Percentiles rank a stretch among this genome's conserved stretches.
These are phyloP conservation scores for Jaenimonas drosophilae DNA, from an alignment of 208 protist species.

Conservation along the genomic window DNA sequence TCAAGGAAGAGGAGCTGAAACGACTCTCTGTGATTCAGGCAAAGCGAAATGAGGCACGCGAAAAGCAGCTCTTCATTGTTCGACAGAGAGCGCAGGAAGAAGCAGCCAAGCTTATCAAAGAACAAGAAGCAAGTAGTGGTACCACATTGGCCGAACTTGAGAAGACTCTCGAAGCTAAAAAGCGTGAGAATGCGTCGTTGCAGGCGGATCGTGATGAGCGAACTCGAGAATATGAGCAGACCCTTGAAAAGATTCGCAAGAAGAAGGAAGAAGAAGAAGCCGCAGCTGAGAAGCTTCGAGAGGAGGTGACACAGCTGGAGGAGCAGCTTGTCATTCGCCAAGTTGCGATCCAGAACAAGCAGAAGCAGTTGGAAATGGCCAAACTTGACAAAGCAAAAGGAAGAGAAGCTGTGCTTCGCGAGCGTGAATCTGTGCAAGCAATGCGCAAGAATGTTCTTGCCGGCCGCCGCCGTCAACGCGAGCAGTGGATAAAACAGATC, in stretches of 20 bases:
- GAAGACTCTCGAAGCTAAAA: constrained; percentile 68
- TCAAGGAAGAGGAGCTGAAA: constrained; percentile 83
- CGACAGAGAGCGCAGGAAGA: constrained; percentile 66
- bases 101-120: constrained; percentile 53
- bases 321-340: constrained; percentile 69
- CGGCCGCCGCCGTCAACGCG: constrained; percentile 65
- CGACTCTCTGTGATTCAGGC: constrained; percentile 65
- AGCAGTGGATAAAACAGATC: constrained; percentile 88
- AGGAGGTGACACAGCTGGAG: constrained; percentile 74
- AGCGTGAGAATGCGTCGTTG: constrained; percentile 63
- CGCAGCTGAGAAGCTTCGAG: constrained; percentile 43
- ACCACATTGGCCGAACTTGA: constrained; percentile 69
- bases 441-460: constrained; percentile 59
- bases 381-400: constrained; percentile 79
- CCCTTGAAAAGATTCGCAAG: constrained; percentile 77
- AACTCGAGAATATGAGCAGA: constrained; percentile 77
- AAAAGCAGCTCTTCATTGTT: constrained; percentile 62
- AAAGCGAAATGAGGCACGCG: constrained; percentile 63
- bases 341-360: constrained; percentile 57
- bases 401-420: constrained; percentile 68
- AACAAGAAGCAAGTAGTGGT: constrained; percentile 69
- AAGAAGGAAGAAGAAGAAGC: constrained; percentile 86
- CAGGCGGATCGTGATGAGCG: constrained; percentile 67
- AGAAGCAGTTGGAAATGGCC: constrained; percentile 85
- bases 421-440: constrained; percentile 60